These are phyloP conservation scores for Glonium stellatum DNA, from an alignment of 495 filamentous ascomycete genomes.

Conservation along the genomic window DNA sequence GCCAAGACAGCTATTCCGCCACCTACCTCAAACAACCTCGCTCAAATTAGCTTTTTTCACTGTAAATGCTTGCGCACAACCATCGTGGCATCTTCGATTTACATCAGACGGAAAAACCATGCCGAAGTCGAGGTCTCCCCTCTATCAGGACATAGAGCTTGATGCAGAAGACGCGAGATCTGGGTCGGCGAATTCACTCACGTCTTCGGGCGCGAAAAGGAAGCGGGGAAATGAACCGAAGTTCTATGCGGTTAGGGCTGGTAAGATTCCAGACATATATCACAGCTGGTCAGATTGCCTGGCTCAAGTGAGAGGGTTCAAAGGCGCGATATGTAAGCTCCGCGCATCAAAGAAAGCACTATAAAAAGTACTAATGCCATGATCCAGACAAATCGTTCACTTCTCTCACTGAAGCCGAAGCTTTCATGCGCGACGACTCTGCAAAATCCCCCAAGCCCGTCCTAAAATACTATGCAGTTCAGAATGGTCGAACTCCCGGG, in stretches of 20 bases:
- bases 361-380: neutral
- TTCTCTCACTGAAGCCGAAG: slow-evolving; percentile 67
- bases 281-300: slow-evolving; percentile 74
- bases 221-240: slow-evolving; percentile 58
- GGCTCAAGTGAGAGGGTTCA: slow-evolving; percentile 75
- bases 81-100: neutral
- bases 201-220: slow-evolving; percentile 53
- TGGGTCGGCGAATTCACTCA: slow-evolving; percentile 27
- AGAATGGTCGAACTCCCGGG: slow-evolving; percentile 69
- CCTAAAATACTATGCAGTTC: slow-evolving; percentile 76
- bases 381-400: slow-evolving; percentile 73
- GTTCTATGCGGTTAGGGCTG: slow-evolving; percentile 81
- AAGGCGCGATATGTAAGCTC: slow-evolving; percentile 69
- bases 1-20: too few species aligned
- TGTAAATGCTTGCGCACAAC: neutral
- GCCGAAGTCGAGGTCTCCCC: neutral
- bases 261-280: slow-evolving; percentile 80
- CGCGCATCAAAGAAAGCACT: neutral
- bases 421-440: slow-evolving; percentile 60
- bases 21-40: too few species aligned
- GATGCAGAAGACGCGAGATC: slow-evolving; percentile 14
- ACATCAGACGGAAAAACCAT: neutral
- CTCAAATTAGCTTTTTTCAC: too few species aligned
- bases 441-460: slow-evolving; percentile 31
- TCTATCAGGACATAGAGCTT: neutral